Percentiles rank a stretch among this genome's conserved stretches.
Evolutionary conservation across 2,329 filamentous ascomycete genomes (phyloP).

Genomic region (Thermoascus crustaceus): DNA sequence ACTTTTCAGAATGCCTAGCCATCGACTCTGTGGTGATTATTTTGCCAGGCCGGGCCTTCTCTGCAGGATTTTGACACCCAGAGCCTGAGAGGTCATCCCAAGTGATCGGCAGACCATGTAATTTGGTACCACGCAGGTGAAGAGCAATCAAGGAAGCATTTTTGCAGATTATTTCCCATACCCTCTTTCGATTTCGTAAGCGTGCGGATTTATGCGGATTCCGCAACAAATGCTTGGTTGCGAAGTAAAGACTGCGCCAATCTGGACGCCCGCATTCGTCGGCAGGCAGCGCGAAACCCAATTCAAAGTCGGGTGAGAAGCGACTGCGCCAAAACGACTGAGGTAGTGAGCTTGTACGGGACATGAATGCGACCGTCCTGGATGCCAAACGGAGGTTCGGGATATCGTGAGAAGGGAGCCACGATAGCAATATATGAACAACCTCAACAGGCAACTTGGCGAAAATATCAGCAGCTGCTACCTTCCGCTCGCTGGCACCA

Average conservation of each 20-base stretch:
- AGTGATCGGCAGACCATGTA: neutral
- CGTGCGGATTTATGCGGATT: neutral
- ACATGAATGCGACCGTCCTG: neutral
- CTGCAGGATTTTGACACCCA: neutral
- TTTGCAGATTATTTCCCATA: conserved; percentile 1
- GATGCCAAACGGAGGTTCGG: conserved; percentile 2
- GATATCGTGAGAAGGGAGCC: conserved; percentile 1
- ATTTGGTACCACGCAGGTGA: neutral
- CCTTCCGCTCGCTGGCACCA: too few relatives aligned
- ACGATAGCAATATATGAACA: conserved; percentile 1
- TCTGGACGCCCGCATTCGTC: neutral
- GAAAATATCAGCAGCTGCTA: neutral
- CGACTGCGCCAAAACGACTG: conserved; percentile 3
- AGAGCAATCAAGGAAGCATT: neutral
- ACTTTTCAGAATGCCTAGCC: neutral
- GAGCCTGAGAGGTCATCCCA: neutral
- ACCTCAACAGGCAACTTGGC: conserved; percentile 3
- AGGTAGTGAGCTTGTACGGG: neutral
- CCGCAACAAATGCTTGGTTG: neutral
- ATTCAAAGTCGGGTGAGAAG: conserved; percentile 2
- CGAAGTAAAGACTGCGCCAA: conserved; percentile 2
- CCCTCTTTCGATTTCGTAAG: conserved; percentile 2
- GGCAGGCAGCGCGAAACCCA: conserved; percentile 1
- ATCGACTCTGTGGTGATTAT: conserved; percentile 1
- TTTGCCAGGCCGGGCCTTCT: neutral